Conservation (phyloP, 768 basidiomycete species). For the Mycena crocata region DNA sequence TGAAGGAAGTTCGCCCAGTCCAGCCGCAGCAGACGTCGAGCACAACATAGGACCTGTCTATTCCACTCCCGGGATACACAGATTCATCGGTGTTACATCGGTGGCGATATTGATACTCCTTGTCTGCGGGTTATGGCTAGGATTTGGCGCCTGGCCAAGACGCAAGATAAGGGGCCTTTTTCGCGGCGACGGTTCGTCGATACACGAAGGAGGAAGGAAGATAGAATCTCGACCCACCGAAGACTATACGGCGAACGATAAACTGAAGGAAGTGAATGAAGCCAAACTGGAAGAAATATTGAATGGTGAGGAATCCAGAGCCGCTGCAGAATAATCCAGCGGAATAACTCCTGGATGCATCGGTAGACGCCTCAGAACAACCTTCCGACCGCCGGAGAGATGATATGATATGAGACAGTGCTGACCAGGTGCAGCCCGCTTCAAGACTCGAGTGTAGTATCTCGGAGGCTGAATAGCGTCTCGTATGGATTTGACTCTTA, state of each 20-base stretch:
- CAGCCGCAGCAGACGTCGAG: slow-evolving; percentile 18
- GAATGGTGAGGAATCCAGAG: no score
- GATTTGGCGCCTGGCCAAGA: slow-evolving; percentile 49
- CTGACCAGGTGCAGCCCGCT: no score
- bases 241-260: not conserved
- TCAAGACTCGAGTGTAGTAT: no score
- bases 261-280: not conserved
- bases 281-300: no score
- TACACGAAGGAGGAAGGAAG: not conserved
- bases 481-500: no score
- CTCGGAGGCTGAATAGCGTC: no score
- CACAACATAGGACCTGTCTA: slow-evolving; percentile 36
- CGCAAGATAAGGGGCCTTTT: slow-evolving; percentile 36
- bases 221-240: not conserved
- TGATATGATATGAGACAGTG: no score
- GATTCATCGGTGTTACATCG: slow-evolving; percentile 60
- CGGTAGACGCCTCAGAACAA: no score
- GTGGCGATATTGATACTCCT: slow-evolving; percentile 50
- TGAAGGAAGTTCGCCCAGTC: slow-evolving; percentile 31
- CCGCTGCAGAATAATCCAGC: no score
- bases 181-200: not conserved
- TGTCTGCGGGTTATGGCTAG: slow-evolving; percentile 50
- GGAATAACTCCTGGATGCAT: no score
- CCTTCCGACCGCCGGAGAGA: no score
- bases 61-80: slow-evolving; percentile 48